Evolutionary conservation across 768 basidiomycete genomes (phyloP).

Genomic region (Hydnomerulius pinastri): DNA sequence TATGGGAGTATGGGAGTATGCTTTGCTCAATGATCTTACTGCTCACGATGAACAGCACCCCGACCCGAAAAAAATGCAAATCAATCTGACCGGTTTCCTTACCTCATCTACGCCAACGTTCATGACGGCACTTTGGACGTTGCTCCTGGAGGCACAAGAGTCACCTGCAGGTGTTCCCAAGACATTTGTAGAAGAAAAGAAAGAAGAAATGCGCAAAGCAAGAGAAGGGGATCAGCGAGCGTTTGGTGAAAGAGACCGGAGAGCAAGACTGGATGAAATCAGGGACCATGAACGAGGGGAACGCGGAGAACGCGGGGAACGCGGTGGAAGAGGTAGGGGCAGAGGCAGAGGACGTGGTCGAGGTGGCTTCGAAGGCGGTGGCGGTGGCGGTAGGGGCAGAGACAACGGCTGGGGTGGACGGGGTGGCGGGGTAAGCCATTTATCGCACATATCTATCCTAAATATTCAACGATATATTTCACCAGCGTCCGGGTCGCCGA

Average conservation of each 20-base stretch:
- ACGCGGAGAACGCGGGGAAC: constrained; percentile 42
- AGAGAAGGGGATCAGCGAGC: constrained; percentile 63
- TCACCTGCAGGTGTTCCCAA: constrained; percentile 88
- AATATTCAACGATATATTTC: constrained; percentile 10
- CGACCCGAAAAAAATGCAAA: constrained; percentile 95
- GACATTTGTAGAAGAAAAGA: constrained; percentile 90
- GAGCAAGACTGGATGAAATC: constrained; percentile 68
- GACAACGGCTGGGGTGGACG: constrained; percentile 71
- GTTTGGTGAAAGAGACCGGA: constrained; percentile 70
- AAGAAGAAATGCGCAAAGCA: constrained; percentile 81
- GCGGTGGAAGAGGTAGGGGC: constrained; percentile 54
- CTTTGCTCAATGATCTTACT: background rate
- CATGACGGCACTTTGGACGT: constrained; percentile 86
- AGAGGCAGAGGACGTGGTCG: constrained; percentile 58
- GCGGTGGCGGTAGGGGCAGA: constrained; percentile 47
- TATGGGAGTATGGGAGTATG: too few species aligned
- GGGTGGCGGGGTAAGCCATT: constrained; percentile 49
- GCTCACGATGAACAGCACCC: constrained; percentile 55
- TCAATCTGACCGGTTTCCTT: constrained; percentile 90
- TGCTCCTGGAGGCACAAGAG: constrained; percentile 91
- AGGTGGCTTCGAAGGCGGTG: constrained; percentile 51
- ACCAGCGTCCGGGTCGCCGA: constrained; percentile 47
- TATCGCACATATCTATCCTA: background rate
- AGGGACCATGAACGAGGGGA: constrained; percentile 58
- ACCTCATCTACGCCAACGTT: constrained; percentile 83